These are phyloP conservation scores for Cercospora brassicicola DNA, from an alignment of 2,329 filamentous ascomycete species.

Conservation along the genomic window DNA sequence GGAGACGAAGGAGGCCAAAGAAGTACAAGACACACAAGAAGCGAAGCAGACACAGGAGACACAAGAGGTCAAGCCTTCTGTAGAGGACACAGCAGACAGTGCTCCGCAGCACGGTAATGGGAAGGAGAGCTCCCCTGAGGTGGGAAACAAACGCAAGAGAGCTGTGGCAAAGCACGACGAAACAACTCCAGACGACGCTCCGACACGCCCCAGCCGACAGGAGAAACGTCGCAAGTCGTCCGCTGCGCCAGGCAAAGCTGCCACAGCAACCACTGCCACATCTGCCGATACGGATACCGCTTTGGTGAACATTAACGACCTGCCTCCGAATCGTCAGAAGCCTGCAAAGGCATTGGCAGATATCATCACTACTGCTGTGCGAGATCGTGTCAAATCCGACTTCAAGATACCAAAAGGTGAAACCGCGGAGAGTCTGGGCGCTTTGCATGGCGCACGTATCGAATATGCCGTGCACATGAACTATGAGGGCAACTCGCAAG, in stretches of 20 bases:
- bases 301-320: constrained; percentile 46
- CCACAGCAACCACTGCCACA: constrained; percentile 10
- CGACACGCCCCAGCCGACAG: constrained; percentile 26
- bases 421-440: constrained; percentile 64
- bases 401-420: constrained; percentile 64
- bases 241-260: constrained; percentile 18
- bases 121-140: constrained; percentile 6
- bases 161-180: constrained; percentile 26
- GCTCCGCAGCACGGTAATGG: not conserved
- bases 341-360: constrained; percentile 71
- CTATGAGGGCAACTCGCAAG: constrained; percentile 52
- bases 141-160: constrained; percentile 39
- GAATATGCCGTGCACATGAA: constrained; percentile 67
- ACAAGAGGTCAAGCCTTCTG: not conserved
- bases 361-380: constrained; percentile 65
- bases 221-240: constrained; percentile 43
- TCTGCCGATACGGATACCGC: constrained; percentile 36
- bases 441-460: constrained; percentile 72
- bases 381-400: constrained; percentile 64
- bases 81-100: not conserved
- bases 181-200: constrained; percentile 24
- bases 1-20: not conserved
- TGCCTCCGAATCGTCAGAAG: constrained; percentile 67
- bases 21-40: not conserved
- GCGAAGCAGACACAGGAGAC: not conserved